These are phyloP conservation scores for Astragalus glycyphyllos DNA, from an alignment of 306 rosid species.

Conservation along the genomic window DNA sequence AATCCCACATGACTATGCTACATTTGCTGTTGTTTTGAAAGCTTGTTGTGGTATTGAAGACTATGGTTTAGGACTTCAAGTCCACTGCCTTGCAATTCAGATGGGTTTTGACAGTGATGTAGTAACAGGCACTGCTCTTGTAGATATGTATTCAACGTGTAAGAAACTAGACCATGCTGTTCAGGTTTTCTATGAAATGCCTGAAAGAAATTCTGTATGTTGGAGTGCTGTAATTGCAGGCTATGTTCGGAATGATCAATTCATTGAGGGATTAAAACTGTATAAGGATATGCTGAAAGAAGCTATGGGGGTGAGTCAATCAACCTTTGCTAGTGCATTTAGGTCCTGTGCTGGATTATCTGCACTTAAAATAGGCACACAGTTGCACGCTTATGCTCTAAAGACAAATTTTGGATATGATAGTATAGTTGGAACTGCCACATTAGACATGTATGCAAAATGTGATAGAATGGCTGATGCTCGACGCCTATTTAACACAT, in stretches of 20 bases:
- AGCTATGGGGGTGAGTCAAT: slow-evolving; percentile 78
- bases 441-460: slow-evolving; percentile 87
- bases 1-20: slow-evolving; percentile 59
- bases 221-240: slow-evolving; percentile 92
- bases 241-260: slow-evolving; percentile 68
- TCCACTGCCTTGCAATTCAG: slow-evolving; percentile 68
- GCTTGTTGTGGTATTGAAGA: slow-evolving; percentile 65
- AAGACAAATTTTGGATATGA: slow-evolving; percentile 69
- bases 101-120: slow-evolving; percentile 68
- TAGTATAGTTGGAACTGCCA: slow-evolving; percentile 82
- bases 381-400: slow-evolving; percentile 76
- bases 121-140: slow-evolving; percentile 74
- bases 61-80: slow-evolving; percentile 61
- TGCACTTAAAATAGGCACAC: slow-evolving; percentile 64
- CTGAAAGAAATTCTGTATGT: slow-evolving; percentile 71
- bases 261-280: slow-evolving; percentile 58
- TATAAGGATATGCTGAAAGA: slow-evolving; percentile 70
- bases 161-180: slow-evolving; percentile 55
- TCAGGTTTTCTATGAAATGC: slow-evolving; percentile 60
- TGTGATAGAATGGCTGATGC: slow-evolving; percentile 71
- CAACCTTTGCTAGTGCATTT: slow-evolving; percentile 82
- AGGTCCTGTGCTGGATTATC: slow-evolving; percentile 85
- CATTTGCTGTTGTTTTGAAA: slow-evolving; percentile 68
- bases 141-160: slow-evolving; percentile 84
- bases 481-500: slow-evolving; percentile 57